Conservation (phyloP, 768 basidiomycete genomes). For the Coprinellus aureogranulatus region DNA sequence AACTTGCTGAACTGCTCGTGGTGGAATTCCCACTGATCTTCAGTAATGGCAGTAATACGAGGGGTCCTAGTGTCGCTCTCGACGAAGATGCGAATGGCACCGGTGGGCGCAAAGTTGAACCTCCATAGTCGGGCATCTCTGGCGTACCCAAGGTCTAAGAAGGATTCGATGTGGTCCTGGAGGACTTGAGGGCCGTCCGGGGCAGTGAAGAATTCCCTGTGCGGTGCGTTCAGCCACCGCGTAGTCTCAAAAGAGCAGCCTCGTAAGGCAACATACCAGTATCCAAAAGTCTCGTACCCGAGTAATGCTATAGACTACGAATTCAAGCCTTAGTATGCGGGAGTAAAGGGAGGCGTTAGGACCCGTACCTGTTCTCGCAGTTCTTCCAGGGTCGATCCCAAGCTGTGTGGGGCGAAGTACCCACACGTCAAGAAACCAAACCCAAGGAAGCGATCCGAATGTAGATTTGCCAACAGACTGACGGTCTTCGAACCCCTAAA, state of each 20-base stretch:
- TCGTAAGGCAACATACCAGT: conserved; percentile 14
- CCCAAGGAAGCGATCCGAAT: conserved; percentile 39
- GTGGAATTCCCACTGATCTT: conserved; percentile 14
- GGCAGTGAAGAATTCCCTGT: conserved; percentile 33
- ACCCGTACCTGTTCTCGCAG: conserved; percentile 3
- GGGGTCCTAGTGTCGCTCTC: conserved; percentile 5
- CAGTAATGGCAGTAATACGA: not conserved
- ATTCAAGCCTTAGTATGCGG: too few species aligned
- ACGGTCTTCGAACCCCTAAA: conserved; percentile 35
- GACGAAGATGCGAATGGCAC: conserved; percentile 13
- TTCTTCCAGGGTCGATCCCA: conserved; percentile 17
- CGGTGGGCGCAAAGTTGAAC: conserved; percentile 10
- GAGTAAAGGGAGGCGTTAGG: too few species aligned
- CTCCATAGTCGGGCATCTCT: conserved; percentile 6
- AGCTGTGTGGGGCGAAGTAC: conserved; percentile 28
- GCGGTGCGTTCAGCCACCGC: not conserved
- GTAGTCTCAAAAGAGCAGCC: not conserved
- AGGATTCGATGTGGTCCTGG: conserved; percentile 37
- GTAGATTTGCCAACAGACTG: conserved; percentile 35
- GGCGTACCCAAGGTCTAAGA: conserved; percentile 31
- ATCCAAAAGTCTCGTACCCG: conserved; percentile 33
- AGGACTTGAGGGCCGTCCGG: conserved; percentile 32
- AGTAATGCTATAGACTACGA: not conserved
- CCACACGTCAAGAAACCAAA: conserved; percentile 38
- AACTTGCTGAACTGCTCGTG: conserved; percentile 24